Conservation (phyloP, 345 rosid genomes). For the Salix dunnii region DNA sequence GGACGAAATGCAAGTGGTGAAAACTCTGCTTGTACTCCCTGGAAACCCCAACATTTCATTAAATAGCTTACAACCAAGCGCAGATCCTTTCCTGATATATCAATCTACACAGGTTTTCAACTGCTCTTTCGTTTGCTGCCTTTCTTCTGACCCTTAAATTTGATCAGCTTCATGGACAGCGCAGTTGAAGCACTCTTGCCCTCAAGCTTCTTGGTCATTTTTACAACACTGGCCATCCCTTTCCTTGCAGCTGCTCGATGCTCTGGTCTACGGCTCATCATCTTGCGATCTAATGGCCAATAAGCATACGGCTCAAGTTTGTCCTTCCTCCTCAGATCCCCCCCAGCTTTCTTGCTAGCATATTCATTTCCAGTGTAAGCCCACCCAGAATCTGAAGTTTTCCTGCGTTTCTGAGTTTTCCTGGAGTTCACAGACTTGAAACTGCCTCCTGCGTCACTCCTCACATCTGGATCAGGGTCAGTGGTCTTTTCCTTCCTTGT, state of each 20-base stretch:
- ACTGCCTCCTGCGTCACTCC: slow-evolving; percentile 57
- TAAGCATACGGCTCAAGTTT: slow-evolving; percentile 94
- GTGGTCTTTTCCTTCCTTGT: slow-evolving; percentile 41
- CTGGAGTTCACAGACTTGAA: slow-evolving; percentile 37
- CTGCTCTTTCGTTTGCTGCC: slow-evolving; percentile 38
- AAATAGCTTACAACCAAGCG: neutral
- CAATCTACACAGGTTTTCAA: neutral
- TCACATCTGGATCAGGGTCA: slow-evolving; percentile 46
- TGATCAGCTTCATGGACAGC: slow-evolving; percentile 40
- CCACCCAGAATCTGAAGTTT: slow-evolving; percentile 72
- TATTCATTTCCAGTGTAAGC: slow-evolving; percentile 86
- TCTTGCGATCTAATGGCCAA: slow-evolving; percentile 96
- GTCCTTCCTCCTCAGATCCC: slow-evolving; percentile 80
- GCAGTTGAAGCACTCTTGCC: slow-evolving; percentile 66
- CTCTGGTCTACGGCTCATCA: slow-evolving; percentile 91
- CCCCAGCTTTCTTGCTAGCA: slow-evolving; percentile 82
- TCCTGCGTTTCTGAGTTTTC: slow-evolving; percentile 62
- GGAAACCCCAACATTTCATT: too few species aligned
- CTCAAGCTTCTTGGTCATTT: slow-evolving; percentile 68
- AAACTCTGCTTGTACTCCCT: too few species aligned
- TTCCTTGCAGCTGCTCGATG: slow-evolving; percentile 80
- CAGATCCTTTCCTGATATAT: neutral
- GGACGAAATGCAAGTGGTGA: too few species aligned
- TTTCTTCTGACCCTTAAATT: slow-evolving; percentile 35
- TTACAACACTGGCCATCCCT: slow-evolving; percentile 85